Evolutionary conservation across 2,329 filamentous ascomycete genomes (phyloP).

Genomic region (Fusarium illudens): DNA sequence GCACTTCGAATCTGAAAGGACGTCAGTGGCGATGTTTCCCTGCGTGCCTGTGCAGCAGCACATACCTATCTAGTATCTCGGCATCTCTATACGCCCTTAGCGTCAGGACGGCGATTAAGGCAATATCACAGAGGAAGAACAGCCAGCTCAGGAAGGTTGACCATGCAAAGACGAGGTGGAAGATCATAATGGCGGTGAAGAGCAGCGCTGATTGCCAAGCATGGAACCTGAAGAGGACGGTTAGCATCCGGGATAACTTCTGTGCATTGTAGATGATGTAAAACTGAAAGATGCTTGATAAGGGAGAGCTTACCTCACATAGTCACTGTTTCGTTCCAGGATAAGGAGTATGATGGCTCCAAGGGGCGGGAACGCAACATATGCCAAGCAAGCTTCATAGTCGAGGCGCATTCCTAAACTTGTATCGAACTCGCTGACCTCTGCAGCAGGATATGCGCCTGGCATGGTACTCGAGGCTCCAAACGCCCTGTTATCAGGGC

Average conservation of each 20-base stretch:
- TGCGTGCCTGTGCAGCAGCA: background rate
- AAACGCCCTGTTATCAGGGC: conserved; percentile 34
- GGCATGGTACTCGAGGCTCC: conserved; percentile 43
- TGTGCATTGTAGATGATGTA: background rate
- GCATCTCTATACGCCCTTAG: conserved; percentile 86
- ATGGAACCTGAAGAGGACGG: conserved; percentile 73
- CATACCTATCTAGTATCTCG: conserved; percentile 68
- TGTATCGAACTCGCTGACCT: conserved; percentile 88
- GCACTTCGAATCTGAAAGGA: conserved; percentile 77
- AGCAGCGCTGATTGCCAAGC: conserved; percentile 92
- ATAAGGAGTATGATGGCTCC: conserved; percentile 86
- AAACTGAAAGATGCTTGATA: background rate
- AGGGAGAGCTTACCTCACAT: conserved; percentile 75
- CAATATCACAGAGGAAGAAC: conserved; percentile 78
- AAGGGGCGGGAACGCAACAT: conserved; percentile 83
- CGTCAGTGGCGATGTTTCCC: background rate
- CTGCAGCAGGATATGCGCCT: conserved; percentile 51
- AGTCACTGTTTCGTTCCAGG: conserved; percentile 94
- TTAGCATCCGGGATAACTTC: conserved; percentile 14
- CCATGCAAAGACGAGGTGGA: conserved; percentile 90
- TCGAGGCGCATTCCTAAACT: conserved; percentile 86
- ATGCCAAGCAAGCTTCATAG: conserved; percentile 90
- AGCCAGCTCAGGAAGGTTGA: conserved; percentile 85
- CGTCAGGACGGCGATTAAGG: conserved; percentile 78
- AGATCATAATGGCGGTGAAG: conserved; percentile 76